Conservation (phyloP, 805 yeast genomes). For the Tetrapisispora pingtungensis region DNA sequence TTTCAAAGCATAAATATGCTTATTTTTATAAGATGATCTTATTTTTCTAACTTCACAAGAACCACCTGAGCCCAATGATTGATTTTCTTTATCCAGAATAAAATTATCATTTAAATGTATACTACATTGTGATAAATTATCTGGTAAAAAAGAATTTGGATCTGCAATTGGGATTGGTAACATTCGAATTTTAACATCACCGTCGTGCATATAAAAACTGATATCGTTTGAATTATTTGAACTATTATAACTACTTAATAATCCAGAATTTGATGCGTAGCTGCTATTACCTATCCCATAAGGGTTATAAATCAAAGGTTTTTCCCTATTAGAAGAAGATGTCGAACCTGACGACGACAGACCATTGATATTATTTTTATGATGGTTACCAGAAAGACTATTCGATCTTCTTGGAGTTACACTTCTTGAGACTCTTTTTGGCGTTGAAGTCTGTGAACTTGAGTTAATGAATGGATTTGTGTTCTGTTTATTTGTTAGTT, state of each 20-base stretch:
- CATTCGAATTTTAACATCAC: slow-evolving; percentile 34
- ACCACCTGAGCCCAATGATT: slow-evolving; percentile 64
- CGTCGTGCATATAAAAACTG: slow-evolving; percentile 29
- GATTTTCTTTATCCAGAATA: slow-evolving; percentile 35
- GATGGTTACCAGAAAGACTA: not conserved
- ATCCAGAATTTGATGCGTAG: slow-evolving; percentile 8
- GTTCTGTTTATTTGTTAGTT: slow-evolving; percentile 1
- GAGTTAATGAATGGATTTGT: slow-evolving; percentile 1
- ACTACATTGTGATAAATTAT: slow-evolving; percentile 39
- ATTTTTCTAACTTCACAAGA: slow-evolving; percentile 54
- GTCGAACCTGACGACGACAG: no score
- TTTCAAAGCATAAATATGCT: slow-evolving; percentile 54
- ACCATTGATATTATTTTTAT: not conserved
- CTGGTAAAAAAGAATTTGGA: slow-evolving; percentile 55
- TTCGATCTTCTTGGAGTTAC: slow-evolving; percentile 1
- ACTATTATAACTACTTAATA: slow-evolving; percentile 3
- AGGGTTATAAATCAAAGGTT: slow-evolving; percentile 43
- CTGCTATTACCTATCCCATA: slow-evolving; percentile 35
- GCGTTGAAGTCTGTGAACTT: not conserved
- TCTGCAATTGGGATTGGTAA: slow-evolving; percentile 53
- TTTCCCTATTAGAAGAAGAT: not conserved
- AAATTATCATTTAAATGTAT: slow-evolving; percentile 47
- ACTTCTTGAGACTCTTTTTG: not conserved
- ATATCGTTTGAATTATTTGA: slow-evolving; percentile 13
- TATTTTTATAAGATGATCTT: slow-evolving; percentile 28